phyloP scores from a whole-genome alignment of 179 eudicot genomes.

The Gypsophila paniculata region DNA sequence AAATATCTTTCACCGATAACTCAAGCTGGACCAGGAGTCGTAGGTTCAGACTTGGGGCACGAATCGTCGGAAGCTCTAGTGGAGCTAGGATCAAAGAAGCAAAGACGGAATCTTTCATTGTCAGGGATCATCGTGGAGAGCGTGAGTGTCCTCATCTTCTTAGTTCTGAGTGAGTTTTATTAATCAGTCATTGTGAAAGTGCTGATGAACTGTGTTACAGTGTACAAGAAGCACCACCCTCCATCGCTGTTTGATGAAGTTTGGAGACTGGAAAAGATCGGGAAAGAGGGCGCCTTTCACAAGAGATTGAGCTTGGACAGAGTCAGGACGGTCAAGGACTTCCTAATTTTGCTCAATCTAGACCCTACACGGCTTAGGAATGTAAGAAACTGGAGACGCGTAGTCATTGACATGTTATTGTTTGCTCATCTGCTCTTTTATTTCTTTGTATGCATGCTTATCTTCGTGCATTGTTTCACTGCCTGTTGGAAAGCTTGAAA shows the following conservation, averaged over 20 bases:
- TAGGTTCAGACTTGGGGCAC: constrained; percentile 74
- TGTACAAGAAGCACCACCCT: constrained; percentile 87
- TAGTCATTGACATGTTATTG: neutral
- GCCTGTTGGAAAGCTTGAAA: neutral
- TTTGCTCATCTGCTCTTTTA: too few species aligned
- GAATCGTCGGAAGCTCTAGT: constrained; percentile 49
- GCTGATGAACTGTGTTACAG: constrained; percentile 34
- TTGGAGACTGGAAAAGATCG: constrained; percentile 80
- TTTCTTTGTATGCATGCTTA: neutral
- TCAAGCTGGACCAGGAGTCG: constrained; percentile 90
- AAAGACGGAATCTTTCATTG: constrained; percentile 66
- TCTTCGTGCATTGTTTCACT: neutral
- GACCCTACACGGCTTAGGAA: constrained; percentile 62
- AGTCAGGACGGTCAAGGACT: constrained; percentile 68
- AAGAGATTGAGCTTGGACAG: constrained; percentile 60
- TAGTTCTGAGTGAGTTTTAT: neutral
- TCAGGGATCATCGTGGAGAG: constrained; percentile 88
- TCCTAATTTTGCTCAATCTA: constrained; percentile 47
- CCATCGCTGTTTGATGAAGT: constrained; percentile 72
- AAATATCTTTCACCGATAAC: constrained; percentile 64
- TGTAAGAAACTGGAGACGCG: constrained; percentile 34
- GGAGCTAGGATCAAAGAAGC: constrained; percentile 70
- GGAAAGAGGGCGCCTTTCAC: constrained; percentile 85
- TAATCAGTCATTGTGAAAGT: neutral
- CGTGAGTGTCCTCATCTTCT: constrained; percentile 43